Base-by-base conservation (phyloP, 2,329 filamentous ascomycete genomes). In the Apiospora saccharicola region DNA sequence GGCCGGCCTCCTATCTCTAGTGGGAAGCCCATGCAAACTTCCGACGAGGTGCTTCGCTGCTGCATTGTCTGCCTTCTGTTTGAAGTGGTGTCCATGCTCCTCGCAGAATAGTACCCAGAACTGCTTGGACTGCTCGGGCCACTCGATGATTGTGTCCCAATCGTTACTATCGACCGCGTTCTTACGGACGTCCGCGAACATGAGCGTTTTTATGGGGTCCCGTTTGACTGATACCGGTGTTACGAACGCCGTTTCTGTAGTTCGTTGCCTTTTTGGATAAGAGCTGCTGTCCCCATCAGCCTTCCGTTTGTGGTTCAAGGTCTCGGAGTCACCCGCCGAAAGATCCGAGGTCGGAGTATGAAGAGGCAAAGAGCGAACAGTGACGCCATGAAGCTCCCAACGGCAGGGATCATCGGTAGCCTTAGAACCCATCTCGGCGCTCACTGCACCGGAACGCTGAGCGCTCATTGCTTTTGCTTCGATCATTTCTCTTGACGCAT, bases 91-190 rank as follows among this genome's bases (percentile, higher is more conserved):
- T 0, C 73, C 70, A 24, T 85, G 83, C 69, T 83, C 78, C 46
- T 83, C 81, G 75, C 83, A 85, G 70, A 80, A 81, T 2, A 84
- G 71, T 7, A 85, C 83, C 70, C 83, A 85, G 75, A 77, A 84
- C 5, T 78, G 71, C 0, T 74, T 72, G 8, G 76, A 79, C 14
- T 71, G 71, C 0, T 30, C 5, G 1, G 80, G 80, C 71, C 77
- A 82, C 72, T 82, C 76, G 7, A 80, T 75, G 13, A 73, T 73
- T 7, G 78, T 75, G 71, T 82, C 81, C 69, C 72, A 71, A 13
- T 70, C 24, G 22, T 49, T 44, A 19, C 51, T 8, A n/a, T 41
- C 30, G 57, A 64, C 7, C 10, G 57, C 57, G 57, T 64, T 64
- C 34, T 64, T 41, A 41, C 57, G 57, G 34, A 64, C 57, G 30